Base-by-base conservation (phyloP, 2,329 filamentous ascomycete species). In the Periconia macrospinosa region DNA sequence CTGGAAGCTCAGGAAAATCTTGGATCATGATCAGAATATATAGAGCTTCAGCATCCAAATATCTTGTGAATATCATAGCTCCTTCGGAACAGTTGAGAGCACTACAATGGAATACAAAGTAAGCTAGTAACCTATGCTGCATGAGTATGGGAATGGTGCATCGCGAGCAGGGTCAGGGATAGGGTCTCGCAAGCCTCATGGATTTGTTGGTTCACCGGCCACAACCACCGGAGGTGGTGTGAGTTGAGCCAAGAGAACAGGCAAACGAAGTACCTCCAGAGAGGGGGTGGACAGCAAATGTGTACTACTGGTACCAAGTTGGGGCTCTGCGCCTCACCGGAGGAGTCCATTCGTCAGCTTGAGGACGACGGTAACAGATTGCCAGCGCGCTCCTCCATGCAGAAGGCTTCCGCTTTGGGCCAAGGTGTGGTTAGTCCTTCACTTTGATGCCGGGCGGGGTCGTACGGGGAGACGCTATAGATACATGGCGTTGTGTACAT, bases 141-240 rank as follows among this genome's bases (percentile, higher is more conserved):
- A 27, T 27, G 23, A 27, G 23, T 14, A 37, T 43, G 11, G 23
- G 37, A 9, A 17, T 43, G 44, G 17, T 7, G 17, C 13, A 13
- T 41, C 15, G 30, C 20, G 10, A 7, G 11, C 13, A 41, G 17
- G 17, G 37, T 15, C 23, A 27, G 42, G 33, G 30, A 11, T 35
- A 52, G 50, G 46, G 49, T 46, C 30, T 42, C 46, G 50, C 45
- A 54, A 50, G 56, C 59, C 59, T 37, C 45, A 50, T n/a, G 49
- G 47, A 45, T 45, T 23, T 42, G 45, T 49, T 57, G 45, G 56
- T 49, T 56, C 30, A 61, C 59, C 59, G 59, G 59, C 17, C 9
- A 30, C 37, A 57, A 50, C 56, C 54, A 49, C 33, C 30, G 19
- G 47, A 33, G 30, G 49, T 30, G 33, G 27, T 18, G 30, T 45